Base-by-base conservation (phyloP, 2,329 filamentous ascomycete genomes). In the Nigrospora sphaerica region DNA sequence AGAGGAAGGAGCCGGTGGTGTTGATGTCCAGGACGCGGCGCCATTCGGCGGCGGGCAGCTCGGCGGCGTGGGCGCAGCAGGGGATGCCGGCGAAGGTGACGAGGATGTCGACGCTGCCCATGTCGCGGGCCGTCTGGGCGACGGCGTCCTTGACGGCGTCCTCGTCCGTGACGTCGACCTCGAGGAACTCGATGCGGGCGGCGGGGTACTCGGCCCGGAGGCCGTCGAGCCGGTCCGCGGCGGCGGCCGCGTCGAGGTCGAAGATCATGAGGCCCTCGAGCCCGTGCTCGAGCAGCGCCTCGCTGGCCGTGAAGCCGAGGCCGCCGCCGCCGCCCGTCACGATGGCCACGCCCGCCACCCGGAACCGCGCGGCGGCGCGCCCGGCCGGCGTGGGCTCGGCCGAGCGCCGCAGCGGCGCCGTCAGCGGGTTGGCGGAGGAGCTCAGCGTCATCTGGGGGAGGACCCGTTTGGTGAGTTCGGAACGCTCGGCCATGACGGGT, bases 81-180 rank as follows among this genome's bases (percentile, higher is more conserved):
- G 88, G 85, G 0, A 89, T 74, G 6, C 86, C 85, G 0, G 83
- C 85, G 55, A 86, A 86, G 53, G 78, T 82, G 52, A 79, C 72
- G 2, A 85, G 64, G 38, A 77, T 74, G 48, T 78, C 69, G 3
- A 86, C 58, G 16, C 66, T 65, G 2, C 78, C 78, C 3, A 83
- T 65, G 2, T 62, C 55, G 12, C 62, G 52, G 0, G 65, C 67
- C 0, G 42, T 18, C 7, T 32, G 12, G 3, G 42, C 50, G 3
- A 77, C 64, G 1, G 70, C 71, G 4, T 14, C 23, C 2, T 45
- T 35, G 3, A 59, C 51, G 3, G 36, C 18, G 4, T 38, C 45
- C 5, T 51, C 58, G 37, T 61, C 55, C 2, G 58, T 58, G 19
- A 86, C 79, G 54, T 86, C 74, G 18, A 83, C 74, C 5, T 63